Conservation (phyloP, 1,284 basidiomycete species). For the Heterobasidion annosum region DNA sequence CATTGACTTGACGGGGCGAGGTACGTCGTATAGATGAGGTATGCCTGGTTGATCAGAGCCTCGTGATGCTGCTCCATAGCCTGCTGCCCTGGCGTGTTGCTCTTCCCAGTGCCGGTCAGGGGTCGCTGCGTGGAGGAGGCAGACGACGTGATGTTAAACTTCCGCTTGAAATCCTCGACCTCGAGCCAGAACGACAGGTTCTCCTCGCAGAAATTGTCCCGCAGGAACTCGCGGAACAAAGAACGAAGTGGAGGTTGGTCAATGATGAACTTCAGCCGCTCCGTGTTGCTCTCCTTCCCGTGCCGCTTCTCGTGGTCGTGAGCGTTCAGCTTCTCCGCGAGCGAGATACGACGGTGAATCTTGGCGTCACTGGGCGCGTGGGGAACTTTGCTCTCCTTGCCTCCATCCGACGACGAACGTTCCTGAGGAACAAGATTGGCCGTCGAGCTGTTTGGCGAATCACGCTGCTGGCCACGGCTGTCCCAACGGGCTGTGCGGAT, state of each 20-base stretch:
- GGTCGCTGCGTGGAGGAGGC: slow-evolving; percentile 44
- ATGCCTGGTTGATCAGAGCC: slow-evolving; percentile 88
- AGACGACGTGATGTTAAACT: slow-evolving; percentile 85
- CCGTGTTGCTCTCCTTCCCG: slow-evolving; percentile 83
- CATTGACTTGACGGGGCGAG: slow-evolving; percentile 91
- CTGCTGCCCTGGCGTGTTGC: slow-evolving; percentile 60
- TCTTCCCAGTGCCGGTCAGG: slow-evolving; percentile 29
- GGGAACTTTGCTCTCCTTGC: slow-evolving; percentile 24
- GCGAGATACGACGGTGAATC: slow-evolving; percentile 70
- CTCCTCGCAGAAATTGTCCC: slow-evolving; percentile 96
- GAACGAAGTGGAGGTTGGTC: slow-evolving; percentile 87
- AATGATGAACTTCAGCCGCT: slow-evolving; percentile 86
- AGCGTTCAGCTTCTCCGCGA: slow-evolving; percentile 66
- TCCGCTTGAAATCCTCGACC: slow-evolving; percentile 93
- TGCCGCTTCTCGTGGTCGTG: slow-evolving; percentile 45
- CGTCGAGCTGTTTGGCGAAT: slow-evolving; percentile 59
- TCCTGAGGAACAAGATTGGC: slow-evolving; percentile 40
- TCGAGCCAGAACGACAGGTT: slow-evolving; percentile 97
- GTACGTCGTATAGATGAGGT: slow-evolving; percentile 92
- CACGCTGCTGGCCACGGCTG: slow-evolving; percentile 24
- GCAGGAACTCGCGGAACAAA: slow-evolving; percentile 91
- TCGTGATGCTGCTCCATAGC: slow-evolving; percentile 99
- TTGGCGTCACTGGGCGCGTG: slow-evolving; percentile 40
- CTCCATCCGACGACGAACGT: slow-evolving; percentile 32
- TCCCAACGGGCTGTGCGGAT: slow-evolving; percentile 81